Base-by-base conservation (phyloP, 176 grass and related monocot species). In the Triticum monococcum region DNA sequence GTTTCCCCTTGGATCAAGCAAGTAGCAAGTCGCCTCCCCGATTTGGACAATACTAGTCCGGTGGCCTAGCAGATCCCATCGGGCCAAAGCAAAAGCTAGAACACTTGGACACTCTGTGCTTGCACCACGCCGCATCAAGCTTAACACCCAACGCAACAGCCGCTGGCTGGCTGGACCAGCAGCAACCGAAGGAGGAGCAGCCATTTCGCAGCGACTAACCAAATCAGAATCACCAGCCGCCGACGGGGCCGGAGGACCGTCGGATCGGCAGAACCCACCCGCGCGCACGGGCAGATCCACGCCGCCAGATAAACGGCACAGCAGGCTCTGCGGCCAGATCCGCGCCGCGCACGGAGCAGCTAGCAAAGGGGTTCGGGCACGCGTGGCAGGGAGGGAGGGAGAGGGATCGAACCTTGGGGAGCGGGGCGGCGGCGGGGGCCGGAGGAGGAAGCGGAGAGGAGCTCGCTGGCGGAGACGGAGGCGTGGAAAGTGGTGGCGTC, bases 401-500 rank as follows among this genome's bases (percentile, higher is more conserved):
- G 46, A 12, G 46, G 25, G 32, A 45, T 83, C 81, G n/a, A 54
- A 84, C 70, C 82, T 84, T 84, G 70, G 36, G 6, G 54, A 33
- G 82, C 24, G 70, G 17, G 64, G 41, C 26, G 33, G 23, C 22
- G 46, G 13, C 38, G 12, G 12, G 36, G 5, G 8, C 17, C 52
- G 4, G 45, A 56, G 33, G 81, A 57, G 35, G 68, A 18, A 4
- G 66, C 81, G n/a, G 41, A n/a, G 66, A 67, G n/a, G 41, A 23
- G 68, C 50, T 40, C 33, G 24, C 43, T 1, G 56, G 25, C 26
- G n/a, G 22, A 25, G 61, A 9, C 50, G 50, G 50, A 7, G 50
- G 50, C 50, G 50, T 54, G 50, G 50, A 54, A 54, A 54, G 50
- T 54, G 50, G 50, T 0, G 0, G 14, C 0, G 24, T 16, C 32